These are phyloP conservation scores for Thraustotheca clavata DNA, from an alignment of 352 stramenopile species.

Conservation along the genomic window DNA sequence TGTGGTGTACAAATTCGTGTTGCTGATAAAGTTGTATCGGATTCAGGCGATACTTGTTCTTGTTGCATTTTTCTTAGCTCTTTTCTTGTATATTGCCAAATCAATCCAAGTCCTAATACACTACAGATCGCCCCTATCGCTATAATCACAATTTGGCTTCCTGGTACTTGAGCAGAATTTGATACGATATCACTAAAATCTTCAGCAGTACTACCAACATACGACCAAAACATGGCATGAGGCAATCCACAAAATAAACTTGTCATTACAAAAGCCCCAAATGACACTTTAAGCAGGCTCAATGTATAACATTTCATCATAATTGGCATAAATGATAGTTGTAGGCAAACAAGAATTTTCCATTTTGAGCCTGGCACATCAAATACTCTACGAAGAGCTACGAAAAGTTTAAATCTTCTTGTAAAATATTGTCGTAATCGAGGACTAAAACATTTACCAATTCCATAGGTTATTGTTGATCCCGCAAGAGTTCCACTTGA, in stretches of 20 bases:
- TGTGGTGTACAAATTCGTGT: too few relatives aligned
- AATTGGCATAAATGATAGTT: conserved; percentile 5
- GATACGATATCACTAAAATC: neutral
- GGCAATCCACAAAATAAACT: conserved; percentile 12
- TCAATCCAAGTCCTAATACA: neutral
- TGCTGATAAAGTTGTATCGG: too few relatives aligned
- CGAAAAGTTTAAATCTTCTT: neutral
- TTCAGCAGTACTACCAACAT: conserved; percentile 1
- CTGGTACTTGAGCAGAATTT: neutral
- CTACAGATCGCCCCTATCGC: neutral
- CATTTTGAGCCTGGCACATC: neutral
- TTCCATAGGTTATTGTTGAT: neutral
- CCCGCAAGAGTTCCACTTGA: neutral
- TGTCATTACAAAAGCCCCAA: neutral
- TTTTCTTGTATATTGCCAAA: conserved; percentile 14
- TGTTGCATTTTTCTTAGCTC: conserved; percentile 3
- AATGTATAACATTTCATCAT: conserved; percentile 17
- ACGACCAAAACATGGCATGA: conserved; percentile 5
- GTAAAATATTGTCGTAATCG: neutral
- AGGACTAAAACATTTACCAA: neutral
- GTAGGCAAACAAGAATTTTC: neutral
- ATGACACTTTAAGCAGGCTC: neutral
- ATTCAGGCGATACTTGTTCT: too few relatives aligned
- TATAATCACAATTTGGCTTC: neutral
- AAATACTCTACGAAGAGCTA: neutral